phyloP scores from a whole-genome alignment of 192 early-diverging fungal species.

The Backusella macrospora region DNA sequence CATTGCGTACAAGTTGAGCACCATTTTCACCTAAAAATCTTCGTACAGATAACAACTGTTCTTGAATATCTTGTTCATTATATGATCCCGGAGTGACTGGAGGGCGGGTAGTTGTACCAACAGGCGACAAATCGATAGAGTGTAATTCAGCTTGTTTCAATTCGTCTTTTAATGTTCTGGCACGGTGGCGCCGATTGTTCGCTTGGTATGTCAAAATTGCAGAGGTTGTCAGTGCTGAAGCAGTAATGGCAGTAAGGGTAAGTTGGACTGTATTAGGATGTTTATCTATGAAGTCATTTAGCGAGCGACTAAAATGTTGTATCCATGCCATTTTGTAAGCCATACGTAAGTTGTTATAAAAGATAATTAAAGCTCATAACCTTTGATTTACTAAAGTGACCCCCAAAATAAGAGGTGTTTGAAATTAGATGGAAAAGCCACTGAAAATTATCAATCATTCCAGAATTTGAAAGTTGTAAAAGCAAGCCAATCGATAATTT shows the following conservation, averaged over 20 bases:
- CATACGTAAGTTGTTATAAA: too few species aligned
- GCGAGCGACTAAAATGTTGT: not conserved
- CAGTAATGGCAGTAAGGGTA: constrained; percentile 59
- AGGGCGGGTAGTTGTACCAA: not conserved
- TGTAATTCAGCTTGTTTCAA: constrained; percentile 36
- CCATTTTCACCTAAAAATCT: constrained; percentile 89
- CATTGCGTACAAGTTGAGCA: constrained; percentile 65
- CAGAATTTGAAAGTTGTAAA: too few species aligned
- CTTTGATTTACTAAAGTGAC: too few species aligned
- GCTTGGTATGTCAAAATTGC: constrained; percentile 58
- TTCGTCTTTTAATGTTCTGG: constrained; percentile 60
- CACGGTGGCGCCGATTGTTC: constrained; percentile 47
- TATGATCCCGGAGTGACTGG: not conserved
- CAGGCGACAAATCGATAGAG: not conserved
- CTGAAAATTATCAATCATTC: too few species aligned
- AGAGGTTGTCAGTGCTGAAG: constrained; percentile 65
- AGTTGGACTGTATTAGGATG: constrained; percentile 27
- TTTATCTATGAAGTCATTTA: not conserved
- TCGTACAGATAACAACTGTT: constrained; percentile 86
- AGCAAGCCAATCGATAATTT: too few species aligned
- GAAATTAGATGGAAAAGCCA: too few species aligned
- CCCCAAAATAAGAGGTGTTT: too few species aligned
- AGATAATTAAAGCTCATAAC: not conserved
- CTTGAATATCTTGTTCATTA: constrained; percentile 51
- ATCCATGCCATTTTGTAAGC: not conserved